A percentile compares a stretch with the other conserved stretches of the same genome.
Evolutionary conservation across 2,329 filamentous ascomycete species (phyloP).

Genomic region (Alternaria consortialis): DNA sequence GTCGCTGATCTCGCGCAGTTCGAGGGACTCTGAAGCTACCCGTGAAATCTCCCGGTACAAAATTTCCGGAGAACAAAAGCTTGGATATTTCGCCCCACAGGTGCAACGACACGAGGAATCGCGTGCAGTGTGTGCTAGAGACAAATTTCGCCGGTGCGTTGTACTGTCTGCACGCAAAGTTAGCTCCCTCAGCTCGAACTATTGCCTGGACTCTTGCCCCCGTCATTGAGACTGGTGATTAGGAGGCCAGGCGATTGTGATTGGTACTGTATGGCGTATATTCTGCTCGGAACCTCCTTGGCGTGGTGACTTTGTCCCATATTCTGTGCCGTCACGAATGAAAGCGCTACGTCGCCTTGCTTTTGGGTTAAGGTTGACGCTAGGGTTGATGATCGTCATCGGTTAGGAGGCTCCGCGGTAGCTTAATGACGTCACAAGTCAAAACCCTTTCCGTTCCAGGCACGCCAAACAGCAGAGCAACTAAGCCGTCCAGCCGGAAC

Average conservation of each 20-base stretch:
- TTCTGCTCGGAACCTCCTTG: neutral
- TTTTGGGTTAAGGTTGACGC: neutral
- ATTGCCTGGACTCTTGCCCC: neutral
- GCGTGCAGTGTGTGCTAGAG: neutral
- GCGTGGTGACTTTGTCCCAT: neutral
- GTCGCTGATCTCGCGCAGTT: neutral
- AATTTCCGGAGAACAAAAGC: neutral
- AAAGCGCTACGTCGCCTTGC: neutral
- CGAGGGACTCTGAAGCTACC: neutral
- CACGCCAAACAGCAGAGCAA: neutral
- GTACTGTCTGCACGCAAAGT: neutral
- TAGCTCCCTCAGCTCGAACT: neutral
- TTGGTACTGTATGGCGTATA: neutral
- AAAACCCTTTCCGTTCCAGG: neutral
- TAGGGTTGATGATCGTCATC: slow-evolving; percentile 6
- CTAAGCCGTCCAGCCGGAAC: slow-evolving; percentile 5
- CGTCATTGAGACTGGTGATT: neutral
- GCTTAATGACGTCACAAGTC: neutral
- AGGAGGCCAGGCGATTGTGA: neutral
- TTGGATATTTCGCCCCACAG: neutral
- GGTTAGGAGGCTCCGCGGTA: neutral
- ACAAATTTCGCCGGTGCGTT: neutral
- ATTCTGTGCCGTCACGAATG: neutral
- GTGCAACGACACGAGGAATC: neutral
- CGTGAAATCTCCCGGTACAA: neutral